These are phyloP conservation scores for Thermochaetoides dissita DNA, from an alignment of 2,329 filamentous ascomycete species.

Conservation along the genomic window DNA sequence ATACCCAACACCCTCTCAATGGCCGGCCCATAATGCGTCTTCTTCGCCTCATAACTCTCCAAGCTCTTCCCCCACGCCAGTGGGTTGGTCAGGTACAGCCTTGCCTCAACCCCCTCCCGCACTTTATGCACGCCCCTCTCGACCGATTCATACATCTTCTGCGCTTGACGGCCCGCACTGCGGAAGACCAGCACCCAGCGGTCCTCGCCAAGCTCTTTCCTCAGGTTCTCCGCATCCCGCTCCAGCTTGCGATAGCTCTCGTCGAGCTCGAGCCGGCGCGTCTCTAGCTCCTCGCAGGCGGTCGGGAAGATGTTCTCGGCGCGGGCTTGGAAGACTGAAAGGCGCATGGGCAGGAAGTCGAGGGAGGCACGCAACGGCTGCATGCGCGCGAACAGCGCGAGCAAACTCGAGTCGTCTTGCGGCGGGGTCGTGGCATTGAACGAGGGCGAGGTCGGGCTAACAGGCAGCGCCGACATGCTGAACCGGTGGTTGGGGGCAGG, in stretches of 20 bases:
- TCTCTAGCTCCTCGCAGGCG: constrained; percentile 77
- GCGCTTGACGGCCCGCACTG: constrained; percentile 77
- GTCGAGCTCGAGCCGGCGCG: constrained; percentile 60
- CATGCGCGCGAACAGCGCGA: constrained; percentile 88
- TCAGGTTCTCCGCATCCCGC: constrained; percentile 74
- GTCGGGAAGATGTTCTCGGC: constrained; percentile 73
- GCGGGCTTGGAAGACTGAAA: constrained; percentile 71
- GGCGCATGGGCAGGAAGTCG: constrained; percentile 88
- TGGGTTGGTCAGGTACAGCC: constrained; percentile 58
- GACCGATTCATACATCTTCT: constrained; percentile 94
- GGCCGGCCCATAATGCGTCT: constrained; percentile 81
- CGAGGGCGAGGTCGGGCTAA: constrained; percentile 43
- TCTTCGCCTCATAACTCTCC: constrained; percentile 90
- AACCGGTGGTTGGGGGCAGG: constrained; percentile 46
- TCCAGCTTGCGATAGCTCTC: constrained; percentile 79
- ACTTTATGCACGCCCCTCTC: constrained; percentile 75
- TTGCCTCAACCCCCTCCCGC: constrained; percentile 62
- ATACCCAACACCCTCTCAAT: constrained; percentile 84
- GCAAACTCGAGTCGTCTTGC: constrained; percentile 74
- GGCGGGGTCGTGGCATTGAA: constrained; percentile 40
- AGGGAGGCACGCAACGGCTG: constrained; percentile 84
- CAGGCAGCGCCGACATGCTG: constrained; percentile 51
- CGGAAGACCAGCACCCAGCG: constrained; percentile 93
- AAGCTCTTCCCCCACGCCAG: constrained; percentile 64
- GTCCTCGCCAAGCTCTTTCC: constrained; percentile 86